Base-by-base conservation (phyloP, 805 yeast genomes). In the Scheffersomyces ergatensis region DNA sequence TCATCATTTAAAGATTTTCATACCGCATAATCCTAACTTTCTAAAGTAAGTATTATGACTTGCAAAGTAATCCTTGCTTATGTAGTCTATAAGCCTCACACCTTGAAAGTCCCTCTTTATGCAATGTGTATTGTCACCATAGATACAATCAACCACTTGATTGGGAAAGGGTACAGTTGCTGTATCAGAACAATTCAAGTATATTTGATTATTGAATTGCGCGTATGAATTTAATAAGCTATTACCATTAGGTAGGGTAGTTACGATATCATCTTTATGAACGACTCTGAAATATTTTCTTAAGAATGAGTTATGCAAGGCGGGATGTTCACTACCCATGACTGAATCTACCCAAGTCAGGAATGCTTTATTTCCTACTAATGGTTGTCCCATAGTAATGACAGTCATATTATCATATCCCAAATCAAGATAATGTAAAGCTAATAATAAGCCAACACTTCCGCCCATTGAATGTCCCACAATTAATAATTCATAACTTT, bases 351-450 rank as follows among this genome's bases (percentile, higher is more conserved):
- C 60, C 70, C 72, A 71, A 3, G 46, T 36, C 1, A 61, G 59
- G 40, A 72, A 69, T n/a, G 50, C 51, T 14, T 50, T 42, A 46
- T 72, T 71, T 2, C 77, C 77, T 5, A 68, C 42, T 17, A 67
- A 54, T 0, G 77, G 77, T 49, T 63, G 76, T 2, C 76, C 77
- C 67, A 70, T 59, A 1, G 76, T 70, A 4, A 69, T 60, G 30
- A 72, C 34, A 0, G 58, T 54, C 30, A 61, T 36, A 17, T 56
- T 54, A 14, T 60, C 55, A 40, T 50, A 61, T 2, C 72, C 71
- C 38, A 58, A 43, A 42, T 63, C 69, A 9, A 64, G 49, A 38
- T 58, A 63, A 39, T 68, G 64, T 13, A 70, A 50, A 5, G 65
- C 65, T 11, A 71, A 44, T 2, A 72, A 49, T 12, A 66, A 47